A percentile compares a stretch with the other conserved stretches of the same genome.
phyloP scores from a whole-genome alignment of 768 basidiomycete species.

The Mycena capillaripes region DNA sequence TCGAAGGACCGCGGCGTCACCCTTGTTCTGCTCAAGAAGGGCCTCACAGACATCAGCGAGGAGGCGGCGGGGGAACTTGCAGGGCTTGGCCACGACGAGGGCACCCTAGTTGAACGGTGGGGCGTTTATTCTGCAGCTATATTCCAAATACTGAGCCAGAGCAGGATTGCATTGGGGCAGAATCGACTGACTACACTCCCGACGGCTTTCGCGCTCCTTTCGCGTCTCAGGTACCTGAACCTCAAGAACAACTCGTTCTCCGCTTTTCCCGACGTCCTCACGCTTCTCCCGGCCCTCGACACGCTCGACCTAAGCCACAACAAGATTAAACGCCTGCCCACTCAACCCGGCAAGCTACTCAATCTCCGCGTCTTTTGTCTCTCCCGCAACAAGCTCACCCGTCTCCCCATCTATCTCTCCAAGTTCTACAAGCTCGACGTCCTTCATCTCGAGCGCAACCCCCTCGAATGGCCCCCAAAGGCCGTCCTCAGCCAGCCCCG shows the following conservation, averaged over 20 bases:
- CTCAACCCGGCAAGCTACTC: slow-evolving; percentile 81
- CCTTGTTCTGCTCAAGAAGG: slow-evolving; percentile 86
- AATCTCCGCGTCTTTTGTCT: slow-evolving; percentile 89
- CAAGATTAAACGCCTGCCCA: slow-evolving; percentile 85
- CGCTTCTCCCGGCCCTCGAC: slow-evolving; percentile 73
- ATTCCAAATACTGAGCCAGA: background rate
- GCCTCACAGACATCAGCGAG: slow-evolving; percentile 81
- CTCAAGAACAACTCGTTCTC: slow-evolving; percentile 88
- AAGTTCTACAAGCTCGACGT: slow-evolving; percentile 82
- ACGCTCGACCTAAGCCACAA: slow-evolving; percentile 96
- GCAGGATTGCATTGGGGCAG: slow-evolving; percentile 87
- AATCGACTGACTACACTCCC: slow-evolving; percentile 88
- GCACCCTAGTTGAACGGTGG: slow-evolving; percentile 73
- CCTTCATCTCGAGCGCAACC: slow-evolving; percentile 91
- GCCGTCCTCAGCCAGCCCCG: slow-evolving; percentile 61
- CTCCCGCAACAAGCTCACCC: slow-evolving; percentile 85
- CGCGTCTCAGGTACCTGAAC: slow-evolving; percentile 87
- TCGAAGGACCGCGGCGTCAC: slow-evolving; percentile 88
- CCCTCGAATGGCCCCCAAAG: slow-evolving; percentile 92
- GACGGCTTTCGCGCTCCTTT: slow-evolving; percentile 77
- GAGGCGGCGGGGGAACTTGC: slow-evolving; percentile 85
- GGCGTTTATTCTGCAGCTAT: slow-evolving; percentile 27
- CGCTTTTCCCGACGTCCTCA: slow-evolving; percentile 88
- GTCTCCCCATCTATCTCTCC: slow-evolving; percentile 83
- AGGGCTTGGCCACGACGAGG: slow-evolving; percentile 65